These are phyloP conservation scores for Cruciata laevipes DNA, from an alignment of 257 asterid species.

Conservation along the genomic window DNA sequence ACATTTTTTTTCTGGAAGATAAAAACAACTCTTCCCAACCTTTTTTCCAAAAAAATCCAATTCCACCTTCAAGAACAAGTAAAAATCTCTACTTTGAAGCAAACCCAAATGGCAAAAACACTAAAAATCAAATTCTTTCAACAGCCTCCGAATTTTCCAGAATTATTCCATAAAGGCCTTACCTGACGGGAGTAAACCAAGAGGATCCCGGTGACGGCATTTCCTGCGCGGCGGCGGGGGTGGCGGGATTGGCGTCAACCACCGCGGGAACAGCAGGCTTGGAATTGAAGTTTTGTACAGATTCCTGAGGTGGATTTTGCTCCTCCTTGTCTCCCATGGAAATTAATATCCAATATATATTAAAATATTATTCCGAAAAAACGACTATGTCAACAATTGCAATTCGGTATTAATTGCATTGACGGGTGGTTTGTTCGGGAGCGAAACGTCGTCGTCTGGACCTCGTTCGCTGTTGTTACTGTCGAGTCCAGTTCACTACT, in stretches of 20 bases:
- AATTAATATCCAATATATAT: background rate
- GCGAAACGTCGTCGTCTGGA: background rate
- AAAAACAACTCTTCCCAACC: background rate
- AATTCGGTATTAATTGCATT: background rate
- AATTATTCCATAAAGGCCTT: background rate
- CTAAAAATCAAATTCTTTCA: background rate
- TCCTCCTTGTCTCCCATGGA: conserved; percentile 28
- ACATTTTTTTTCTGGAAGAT: background rate
- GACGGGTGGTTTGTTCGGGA: conserved; percentile 2
- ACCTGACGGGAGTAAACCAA: conserved; percentile 46
- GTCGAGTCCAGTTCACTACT: background rate
- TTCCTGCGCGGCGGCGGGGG: conserved; percentile 8
- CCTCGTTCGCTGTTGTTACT: no score
- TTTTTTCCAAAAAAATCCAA: background rate
- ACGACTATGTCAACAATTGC: background rate
- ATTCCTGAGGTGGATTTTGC: conserved; percentile 17
- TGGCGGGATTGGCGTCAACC: conserved; percentile 4
- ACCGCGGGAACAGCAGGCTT: conserved; percentile 8
- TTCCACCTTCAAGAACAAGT: background rate
- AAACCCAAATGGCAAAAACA: background rate
- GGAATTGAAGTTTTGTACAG: conserved; percentile 14
- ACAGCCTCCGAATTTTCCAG: background rate
- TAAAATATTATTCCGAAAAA: background rate
- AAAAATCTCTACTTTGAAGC: background rate
- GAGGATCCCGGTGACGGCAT: conserved; percentile 29